These are phyloP conservation scores for Daldinia eschscholtzii DNA, from an alignment of 2,329 filamentous ascomycete species.

Conservation along the genomic window DNA sequence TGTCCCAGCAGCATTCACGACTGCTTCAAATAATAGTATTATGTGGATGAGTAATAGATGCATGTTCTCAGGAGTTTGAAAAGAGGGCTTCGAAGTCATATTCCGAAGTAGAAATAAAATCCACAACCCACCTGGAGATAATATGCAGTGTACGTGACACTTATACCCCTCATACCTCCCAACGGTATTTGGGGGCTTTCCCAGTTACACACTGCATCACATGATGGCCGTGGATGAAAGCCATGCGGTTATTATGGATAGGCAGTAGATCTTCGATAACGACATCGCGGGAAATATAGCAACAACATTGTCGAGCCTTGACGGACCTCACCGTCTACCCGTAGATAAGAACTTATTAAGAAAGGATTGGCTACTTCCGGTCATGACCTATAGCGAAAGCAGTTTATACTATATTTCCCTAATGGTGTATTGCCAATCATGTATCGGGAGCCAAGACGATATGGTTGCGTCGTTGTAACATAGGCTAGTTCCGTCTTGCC, in stretches of 20 bases:
- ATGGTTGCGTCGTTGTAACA: constrained; percentile 6
- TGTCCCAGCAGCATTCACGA: constrained; percentile 2
- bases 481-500: constrained; percentile 8
- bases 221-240: background rate
- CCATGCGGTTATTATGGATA: background rate
- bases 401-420: background rate
- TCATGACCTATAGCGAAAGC: background rate
- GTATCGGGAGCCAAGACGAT: background rate
- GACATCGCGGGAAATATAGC: constrained; percentile 1
- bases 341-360: background rate
- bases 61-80: constrained; percentile 18
- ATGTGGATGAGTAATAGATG: background rate
- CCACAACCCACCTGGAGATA: background rate
- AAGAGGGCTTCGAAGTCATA: too few relatives aligned
- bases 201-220: background rate
- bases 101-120: background rate
- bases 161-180: constrained; percentile 1
- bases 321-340: background rate
- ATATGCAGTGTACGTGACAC: background rate
- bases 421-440: background rate
- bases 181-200: background rate
- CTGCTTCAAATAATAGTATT: constrained; percentile 7
- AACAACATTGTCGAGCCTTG: background rate
- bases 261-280: background rate
- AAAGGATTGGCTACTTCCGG: background rate